Conservation (phyloP, 129 eudicot species). For the Erigeron canadensis region DNA sequence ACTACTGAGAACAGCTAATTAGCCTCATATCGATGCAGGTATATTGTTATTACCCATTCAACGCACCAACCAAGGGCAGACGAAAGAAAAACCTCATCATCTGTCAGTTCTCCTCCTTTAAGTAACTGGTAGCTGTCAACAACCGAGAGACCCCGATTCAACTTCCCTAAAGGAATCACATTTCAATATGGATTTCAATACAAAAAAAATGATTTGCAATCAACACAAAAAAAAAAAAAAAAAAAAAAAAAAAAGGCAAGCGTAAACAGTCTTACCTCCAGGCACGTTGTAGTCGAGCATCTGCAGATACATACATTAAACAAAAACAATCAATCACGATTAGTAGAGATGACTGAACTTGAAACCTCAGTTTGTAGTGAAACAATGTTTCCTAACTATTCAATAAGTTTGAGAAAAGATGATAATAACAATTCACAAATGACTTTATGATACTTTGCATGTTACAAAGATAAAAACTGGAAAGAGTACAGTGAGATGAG, state of each 20-base stretch:
- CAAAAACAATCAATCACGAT: constrained; percentile 23
- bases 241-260: constrained; percentile 1
- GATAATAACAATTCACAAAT: too few relatives aligned
- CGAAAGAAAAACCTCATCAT: constrained; percentile 72
- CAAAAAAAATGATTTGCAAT: constrained; percentile 13
- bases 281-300: constrained; percentile 94
- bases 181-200: constrained; percentile 5
- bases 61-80: constrained; percentile 86
- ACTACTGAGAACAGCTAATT: not conserved
- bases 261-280: constrained; percentile 50
- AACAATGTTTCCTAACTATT: too few relatives aligned
- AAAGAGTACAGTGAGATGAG: too few relatives aligned
- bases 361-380: too few relatives aligned
- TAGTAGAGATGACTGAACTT: not conserved
- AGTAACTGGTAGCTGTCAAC: constrained; percentile 83
- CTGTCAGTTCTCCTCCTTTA: constrained; percentile 69
- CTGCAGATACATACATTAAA: constrained; percentile 43
- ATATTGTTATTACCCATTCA: constrained; percentile 65
- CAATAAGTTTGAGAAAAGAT: too few relatives aligned
- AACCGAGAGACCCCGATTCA: constrained; percentile 87
- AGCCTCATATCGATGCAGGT: not conserved
- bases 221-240: not conserved
- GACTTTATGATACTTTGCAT: too few relatives aligned
- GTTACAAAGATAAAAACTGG: too few relatives aligned
- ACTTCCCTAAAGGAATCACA: constrained; percentile 55